Conservation (phyloP, 306 rosid species). For the Cucurbita pepo region DNA sequence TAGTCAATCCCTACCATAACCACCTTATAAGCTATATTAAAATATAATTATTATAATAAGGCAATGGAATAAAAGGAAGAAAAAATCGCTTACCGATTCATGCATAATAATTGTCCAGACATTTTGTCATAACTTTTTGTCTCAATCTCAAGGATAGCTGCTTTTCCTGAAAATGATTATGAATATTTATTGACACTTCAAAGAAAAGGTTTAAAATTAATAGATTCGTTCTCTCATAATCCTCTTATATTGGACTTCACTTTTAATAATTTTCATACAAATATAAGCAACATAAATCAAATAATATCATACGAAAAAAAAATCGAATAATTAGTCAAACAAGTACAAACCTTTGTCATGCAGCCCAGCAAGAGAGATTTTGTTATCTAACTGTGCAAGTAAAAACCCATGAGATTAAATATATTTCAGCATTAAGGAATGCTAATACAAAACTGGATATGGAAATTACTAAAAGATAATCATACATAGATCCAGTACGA, state of each 20-base stretch:
- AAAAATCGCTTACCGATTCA: constrained; percentile 51
- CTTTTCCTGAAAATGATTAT: constrained; percentile 54
- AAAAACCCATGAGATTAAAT: not conserved
- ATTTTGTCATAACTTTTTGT: constrained; percentile 71
- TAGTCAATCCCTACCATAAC: constrained; percentile 12
- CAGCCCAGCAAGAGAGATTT: constrained; percentile 62
- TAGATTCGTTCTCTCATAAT: not conserved
- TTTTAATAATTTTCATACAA: not conserved
- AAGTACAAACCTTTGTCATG: constrained; percentile 75
- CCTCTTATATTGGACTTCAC: not conserved
- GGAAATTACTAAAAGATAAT: not conserved
- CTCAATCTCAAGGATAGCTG: constrained; percentile 84
- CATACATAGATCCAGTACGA: constrained; percentile 12
- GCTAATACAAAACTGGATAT: not conserved
- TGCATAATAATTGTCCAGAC: constrained; percentile 69
- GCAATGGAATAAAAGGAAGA: not conserved
- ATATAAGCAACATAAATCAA: not conserved
- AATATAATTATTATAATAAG: not conserved
- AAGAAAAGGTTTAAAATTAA: not conserved
- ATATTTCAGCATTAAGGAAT: not conserved
- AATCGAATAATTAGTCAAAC: not conserved
- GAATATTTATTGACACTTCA: not conserved
- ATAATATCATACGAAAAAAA: not conserved
- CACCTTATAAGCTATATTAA: not conserved
- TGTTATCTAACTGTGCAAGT: constrained; percentile 48